Percentiles rank a stretch among this genome's conserved stretches.
Conservation (phyloP, 1,284 basidiomycete genomes). For the Leccinum brunneo-olivaceum region DNA sequence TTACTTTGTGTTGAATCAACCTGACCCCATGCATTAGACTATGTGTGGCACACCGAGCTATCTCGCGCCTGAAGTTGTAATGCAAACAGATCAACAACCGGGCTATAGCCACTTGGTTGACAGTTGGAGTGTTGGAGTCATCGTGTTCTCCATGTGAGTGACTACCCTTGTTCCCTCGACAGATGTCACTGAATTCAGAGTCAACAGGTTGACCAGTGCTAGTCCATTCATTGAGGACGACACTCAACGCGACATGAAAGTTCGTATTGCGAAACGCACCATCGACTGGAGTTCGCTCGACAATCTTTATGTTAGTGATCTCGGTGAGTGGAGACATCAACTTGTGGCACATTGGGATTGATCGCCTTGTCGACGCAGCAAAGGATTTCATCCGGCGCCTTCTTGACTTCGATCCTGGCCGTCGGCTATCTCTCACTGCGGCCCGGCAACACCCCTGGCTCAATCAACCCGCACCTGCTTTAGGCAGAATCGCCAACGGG, state of each 20-base stretch:
- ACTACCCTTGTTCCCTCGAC: not conserved
- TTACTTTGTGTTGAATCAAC: not conserved
- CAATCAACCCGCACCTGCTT: not conserved
- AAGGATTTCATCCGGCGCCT: conserved; percentile 34
- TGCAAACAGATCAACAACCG: conserved; percentile 47
- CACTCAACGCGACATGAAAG: conserved; percentile 42
- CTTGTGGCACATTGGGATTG: not conserved
- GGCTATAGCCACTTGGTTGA: conserved; percentile 85
- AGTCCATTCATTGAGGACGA: conserved; percentile 71
- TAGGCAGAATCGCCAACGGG: not conserved
- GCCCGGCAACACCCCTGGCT: conserved; percentile 70
- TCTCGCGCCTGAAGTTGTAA: conserved; percentile 84
- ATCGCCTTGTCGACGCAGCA: conserved; percentile 18
- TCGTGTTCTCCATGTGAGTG: conserved; percentile 78
- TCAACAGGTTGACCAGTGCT: conserved; percentile 58
- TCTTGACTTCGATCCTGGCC: conserved; percentile 42
- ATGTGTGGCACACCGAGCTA: conserved; percentile 85
- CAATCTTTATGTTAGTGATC: conserved; percentile 30
- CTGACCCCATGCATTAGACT: conserved; percentile 42
- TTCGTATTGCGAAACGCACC: conserved; percentile 47
- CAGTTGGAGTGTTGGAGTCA: conserved; percentile 90
- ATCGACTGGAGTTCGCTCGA: conserved; percentile 58
- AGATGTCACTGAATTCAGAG: conserved; percentile 8
- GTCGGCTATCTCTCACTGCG: conserved; percentile 51
- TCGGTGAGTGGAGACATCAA: conserved; percentile 28